Evolutionary conservation across 2,329 filamentous ascomycete genomes (phyloP).

Genomic region (Penicillium thymicola): DNA sequence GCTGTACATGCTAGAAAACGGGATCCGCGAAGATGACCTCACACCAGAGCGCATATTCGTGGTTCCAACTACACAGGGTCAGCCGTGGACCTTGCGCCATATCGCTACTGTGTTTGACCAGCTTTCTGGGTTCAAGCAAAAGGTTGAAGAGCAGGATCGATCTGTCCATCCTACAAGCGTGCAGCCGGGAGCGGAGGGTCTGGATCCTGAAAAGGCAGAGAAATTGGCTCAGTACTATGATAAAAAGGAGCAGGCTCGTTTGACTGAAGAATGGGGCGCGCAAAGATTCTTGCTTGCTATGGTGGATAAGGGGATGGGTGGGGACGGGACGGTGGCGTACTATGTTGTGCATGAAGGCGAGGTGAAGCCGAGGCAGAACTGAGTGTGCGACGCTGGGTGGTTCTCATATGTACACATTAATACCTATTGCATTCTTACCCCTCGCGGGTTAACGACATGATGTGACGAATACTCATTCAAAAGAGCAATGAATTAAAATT

Average conservation of each 20-base stretch:
- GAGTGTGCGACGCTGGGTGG: neutral
- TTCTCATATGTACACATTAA: conserved; percentile 2
- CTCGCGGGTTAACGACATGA: neutral
- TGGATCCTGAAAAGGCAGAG: conserved; percentile 23
- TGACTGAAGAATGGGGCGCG: conserved; percentile 41
- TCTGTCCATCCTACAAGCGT: conserved; percentile 5
- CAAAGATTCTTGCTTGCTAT: conserved; percentile 59
- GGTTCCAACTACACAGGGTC: conserved; percentile 56
- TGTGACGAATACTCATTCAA: conserved; percentile 19
- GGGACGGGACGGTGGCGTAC: conserved; percentile 63
- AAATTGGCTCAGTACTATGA: conserved; percentile 34
- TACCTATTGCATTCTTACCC: conserved; percentile 1
- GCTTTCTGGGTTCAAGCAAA: conserved; percentile 1
- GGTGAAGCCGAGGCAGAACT: conserved; percentile 64
- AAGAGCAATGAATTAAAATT: conserved; percentile 1
- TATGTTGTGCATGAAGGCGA: conserved; percentile 64
- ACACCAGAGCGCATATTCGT: conserved; percentile 57
- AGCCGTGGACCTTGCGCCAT: conserved; percentile 56
- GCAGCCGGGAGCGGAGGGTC: conserved; percentile 3
- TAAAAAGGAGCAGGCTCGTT: conserved; percentile 23
- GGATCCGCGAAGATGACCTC: conserved; percentile 47
- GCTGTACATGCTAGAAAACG: conserved; percentile 55
- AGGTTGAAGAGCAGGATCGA: conserved; percentile 1
- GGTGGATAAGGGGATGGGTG: conserved; percentile 48
- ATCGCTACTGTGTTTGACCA: conserved; percentile 56